Evolutionary conservation across 2,329 filamentous ascomycete species (phyloP).

Genomic region (Purpureocillium takamizusanense): DNA sequence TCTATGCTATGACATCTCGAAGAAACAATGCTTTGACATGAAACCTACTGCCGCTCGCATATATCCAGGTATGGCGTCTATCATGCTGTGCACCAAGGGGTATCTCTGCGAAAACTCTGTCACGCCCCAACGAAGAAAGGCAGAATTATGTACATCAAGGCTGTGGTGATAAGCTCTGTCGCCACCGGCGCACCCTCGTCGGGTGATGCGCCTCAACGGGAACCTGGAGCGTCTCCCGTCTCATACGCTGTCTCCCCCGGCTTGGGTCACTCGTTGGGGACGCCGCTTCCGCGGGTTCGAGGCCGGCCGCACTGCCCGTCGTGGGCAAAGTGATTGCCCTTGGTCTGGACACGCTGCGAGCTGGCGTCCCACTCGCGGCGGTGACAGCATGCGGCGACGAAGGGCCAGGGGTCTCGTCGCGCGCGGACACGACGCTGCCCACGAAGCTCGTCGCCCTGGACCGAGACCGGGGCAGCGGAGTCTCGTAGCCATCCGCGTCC

Average conservation of each 20-base stretch:
- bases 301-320: neutral
- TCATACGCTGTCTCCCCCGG: constrained; percentile 4
- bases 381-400: constrained; percentile 1
- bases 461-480: constrained; percentile 13
- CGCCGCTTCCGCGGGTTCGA: neutral
- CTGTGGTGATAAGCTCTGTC: too few relatives aligned
- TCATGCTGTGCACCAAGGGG: too few relatives aligned
- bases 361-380: neutral
- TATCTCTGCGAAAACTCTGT: too few relatives aligned
- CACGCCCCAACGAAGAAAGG: too few relatives aligned
- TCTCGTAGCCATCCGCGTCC: constrained; percentile 20
- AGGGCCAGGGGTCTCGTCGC: neutral
- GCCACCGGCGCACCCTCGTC: too few relatives aligned
- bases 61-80: too few relatives aligned
- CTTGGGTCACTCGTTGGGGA: neutral
- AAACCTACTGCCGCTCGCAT: too few relatives aligned
- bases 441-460: constrained; percentile 30
- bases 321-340: constrained; percentile 7
- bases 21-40: too few relatives aligned
- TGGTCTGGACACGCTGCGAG: neutral
- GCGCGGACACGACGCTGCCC: constrained; percentile 1
- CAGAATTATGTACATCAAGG: too few relatives aligned
- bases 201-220: constrained; percentile 2
- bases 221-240: constrained; percentile 10
- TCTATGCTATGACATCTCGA: too few relatives aligned